Evolutionary conservation across 2,329 filamentous ascomycete species (phyloP).

Genomic region (Mariannaea sp.): DNA sequence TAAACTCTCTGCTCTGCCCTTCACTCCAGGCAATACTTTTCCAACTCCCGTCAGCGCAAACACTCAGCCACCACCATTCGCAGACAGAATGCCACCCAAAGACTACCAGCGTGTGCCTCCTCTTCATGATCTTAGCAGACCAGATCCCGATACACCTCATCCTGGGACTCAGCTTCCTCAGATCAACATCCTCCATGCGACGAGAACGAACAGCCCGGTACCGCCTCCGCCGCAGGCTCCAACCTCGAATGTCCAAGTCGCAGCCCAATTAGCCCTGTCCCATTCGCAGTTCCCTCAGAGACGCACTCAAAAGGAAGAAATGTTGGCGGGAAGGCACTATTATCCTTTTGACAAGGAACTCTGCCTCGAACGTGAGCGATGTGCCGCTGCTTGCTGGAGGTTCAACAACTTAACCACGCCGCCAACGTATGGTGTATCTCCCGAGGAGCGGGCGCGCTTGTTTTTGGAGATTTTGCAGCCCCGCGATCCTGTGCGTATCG

Average conservation of each 20-base stretch:
- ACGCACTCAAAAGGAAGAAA: conserved; percentile 83
- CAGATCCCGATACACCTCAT: conserved; percentile 59
- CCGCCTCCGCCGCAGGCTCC: conserved; percentile 46
- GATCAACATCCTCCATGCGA: conserved; percentile 60
- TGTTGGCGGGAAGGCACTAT: conserved; percentile 81
- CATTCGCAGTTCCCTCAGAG: conserved; percentile 55
- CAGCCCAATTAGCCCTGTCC: conserved; percentile 63
- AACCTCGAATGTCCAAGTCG: conserved; percentile 55
- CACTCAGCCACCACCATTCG: conserved; percentile 50
- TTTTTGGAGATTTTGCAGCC: conserved; percentile 75
- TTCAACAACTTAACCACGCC: conserved; percentile 83
- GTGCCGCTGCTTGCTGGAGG: conserved; percentile 77
- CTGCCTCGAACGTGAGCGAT: conserved; percentile 81
- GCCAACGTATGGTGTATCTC: conserved; percentile 71
- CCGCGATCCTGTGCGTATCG: conserved; percentile 58
- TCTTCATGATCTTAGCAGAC: conserved; percentile 62
- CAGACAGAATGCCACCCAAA: conserved; percentile 54
- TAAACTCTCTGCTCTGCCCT: conserved; percentile 64
- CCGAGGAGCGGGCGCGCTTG: conserved; percentile 68
- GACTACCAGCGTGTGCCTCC: conserved; percentile 66
- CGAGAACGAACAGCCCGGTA: conserved; percentile 54
- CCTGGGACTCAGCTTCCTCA: conserved; percentile 59
- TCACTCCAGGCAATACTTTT: conserved; percentile 58
- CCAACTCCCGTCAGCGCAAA: conserved; percentile 67
- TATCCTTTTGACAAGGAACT: conserved; percentile 79